Evolutionary conservation across 805 yeast species (phyloP), one percentile per base, ranked within the genome.

Genomic region (Wilhelminamyces savonicus): DNA sequence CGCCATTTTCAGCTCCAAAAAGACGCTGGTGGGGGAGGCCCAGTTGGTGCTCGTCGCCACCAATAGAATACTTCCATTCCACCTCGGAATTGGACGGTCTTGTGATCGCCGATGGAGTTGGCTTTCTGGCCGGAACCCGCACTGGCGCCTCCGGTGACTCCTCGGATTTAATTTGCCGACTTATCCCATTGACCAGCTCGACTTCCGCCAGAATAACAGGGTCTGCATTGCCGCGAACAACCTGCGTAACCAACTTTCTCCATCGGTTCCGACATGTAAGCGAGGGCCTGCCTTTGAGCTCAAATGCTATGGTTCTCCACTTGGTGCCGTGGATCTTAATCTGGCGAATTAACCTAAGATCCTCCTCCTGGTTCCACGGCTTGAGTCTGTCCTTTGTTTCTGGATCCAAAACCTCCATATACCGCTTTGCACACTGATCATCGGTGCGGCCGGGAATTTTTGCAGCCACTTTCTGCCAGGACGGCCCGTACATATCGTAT

Each of bases 381-480:
- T 85, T 69, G 26, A 86, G 62, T 32, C 96, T 59, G 41, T 82
- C 86, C 36, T 76, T 76, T 7, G 87, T 82, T 16, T 63, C 67
- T 5, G 97, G 96, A 44, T 85, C 92, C 35, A 88, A 54, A 2
- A 86, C 95, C 47, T 88, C 97, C 11, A 79, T 76, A 51, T 84
- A 88, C 44, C 97, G 62, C 48, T 88, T 88, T 2, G 95, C 84
- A 62, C 97, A 88, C 59, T 88, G 97, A 54, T 87, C 96, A 47
- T 87, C 95, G 0, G 94, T 88, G 49, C 97, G 67, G 4, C 95
- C 94, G 3, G 75, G 73, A 9, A 88, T 82, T 30, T 73, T 78
- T 29, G 67, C 57, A 0, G 95, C 77, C 8, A 88, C 87, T 44
- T 79, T 79, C 39, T 82, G 83, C 97, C 97, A 88, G 18, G 78